Evolutionary conservation across 345 rosid genomes (phyloP).

Genomic region (Tarenaya hassleriana): DNA sequence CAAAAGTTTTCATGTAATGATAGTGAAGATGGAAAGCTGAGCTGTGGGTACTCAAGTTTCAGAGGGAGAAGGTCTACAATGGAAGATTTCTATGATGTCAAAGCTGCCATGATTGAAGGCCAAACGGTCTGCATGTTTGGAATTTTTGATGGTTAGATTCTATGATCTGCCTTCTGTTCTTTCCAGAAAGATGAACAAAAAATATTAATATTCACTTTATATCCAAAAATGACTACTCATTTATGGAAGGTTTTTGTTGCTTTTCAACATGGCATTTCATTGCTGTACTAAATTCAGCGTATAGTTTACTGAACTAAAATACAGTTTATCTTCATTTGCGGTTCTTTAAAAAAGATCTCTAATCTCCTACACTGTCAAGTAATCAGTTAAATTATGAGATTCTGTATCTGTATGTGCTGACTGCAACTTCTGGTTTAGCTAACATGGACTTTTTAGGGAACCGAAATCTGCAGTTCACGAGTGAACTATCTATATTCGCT

Average conservation of each 20-base stretch:
- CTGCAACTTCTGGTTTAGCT: slow-evolving; percentile 6
- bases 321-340: slow-evolving; percentile 12
- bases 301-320: slow-evolving; percentile 10
- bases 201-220: no score
- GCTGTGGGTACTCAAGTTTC: slow-evolving; percentile 94
- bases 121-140: slow-evolving; percentile 86
- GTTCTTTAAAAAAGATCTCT: not conserved
- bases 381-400: not conserved
- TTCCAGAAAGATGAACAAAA: not conserved
- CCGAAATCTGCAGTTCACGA: not conserved
- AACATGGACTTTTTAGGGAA: slow-evolving; percentile 9
- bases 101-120: slow-evolving; percentile 64
- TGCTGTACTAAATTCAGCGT: not conserved
- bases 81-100: slow-evolving; percentile 92
- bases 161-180: not conserved
- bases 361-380: slow-evolving; percentile 2
- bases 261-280: slow-evolving; percentile 10
- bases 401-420: not conserved
- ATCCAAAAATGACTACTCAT: no score
- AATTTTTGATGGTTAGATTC: slow-evolving; percentile 85
- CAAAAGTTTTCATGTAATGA: slow-evolving; percentile 21
- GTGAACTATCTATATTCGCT: slow-evolving; percentile 9
- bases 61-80: slow-evolving; percentile 92
- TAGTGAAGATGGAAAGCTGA: slow-evolving; percentile 84
- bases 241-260: slow-evolving; percentile 1